A percentile compares a stretch with the other conserved stretches of the same genome.
Evolutionary conservation across 768 basidiomycete species (phyloP).

Genomic region (Lactarius psammicola): DNA sequence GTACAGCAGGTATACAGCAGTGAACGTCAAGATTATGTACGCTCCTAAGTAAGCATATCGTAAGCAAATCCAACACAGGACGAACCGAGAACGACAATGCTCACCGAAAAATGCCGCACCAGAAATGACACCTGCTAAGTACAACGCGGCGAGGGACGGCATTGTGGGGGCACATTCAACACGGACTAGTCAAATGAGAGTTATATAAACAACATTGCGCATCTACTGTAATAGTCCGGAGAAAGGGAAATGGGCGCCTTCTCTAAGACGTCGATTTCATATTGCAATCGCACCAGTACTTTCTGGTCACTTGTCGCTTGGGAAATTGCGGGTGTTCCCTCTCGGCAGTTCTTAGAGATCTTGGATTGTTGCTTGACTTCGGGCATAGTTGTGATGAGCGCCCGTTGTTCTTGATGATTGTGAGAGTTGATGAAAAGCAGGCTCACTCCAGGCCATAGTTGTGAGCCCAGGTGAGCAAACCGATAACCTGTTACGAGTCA

Average conservation of each 20-base stretch:
- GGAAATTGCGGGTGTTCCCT: background rate
- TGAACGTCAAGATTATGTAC: constrained; percentile 8
- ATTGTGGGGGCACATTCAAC: background rate
- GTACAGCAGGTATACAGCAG: constrained; percentile 21
- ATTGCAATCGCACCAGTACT: background rate
- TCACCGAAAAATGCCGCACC: constrained; percentile 17
- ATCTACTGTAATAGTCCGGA: background rate
- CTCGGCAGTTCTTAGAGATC: background rate
- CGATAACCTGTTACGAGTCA: background rate
- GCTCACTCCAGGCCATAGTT: too few species aligned
- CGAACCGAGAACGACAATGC: background rate
- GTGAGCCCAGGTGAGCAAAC: background rate
- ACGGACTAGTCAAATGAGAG: background rate
- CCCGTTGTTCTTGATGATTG: constrained; percentile 2
- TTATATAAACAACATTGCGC: constrained; percentile 10
- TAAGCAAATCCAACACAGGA: background rate
- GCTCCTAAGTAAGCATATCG: constrained; percentile 5
- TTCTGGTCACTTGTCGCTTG: background rate
- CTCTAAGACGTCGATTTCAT: background rate
- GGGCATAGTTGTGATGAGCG: background rate
- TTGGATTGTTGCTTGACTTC: background rate
- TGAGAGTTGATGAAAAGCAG: background rate
- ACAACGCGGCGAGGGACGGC: constrained; percentile 8
- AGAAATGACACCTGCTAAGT: constrained; percentile 3
- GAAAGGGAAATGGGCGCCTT: constrained; percentile 4